phyloP scores from a whole-genome alignment of 1,284 basidiomycete genomes.

The Trametes sp. region DNA sequence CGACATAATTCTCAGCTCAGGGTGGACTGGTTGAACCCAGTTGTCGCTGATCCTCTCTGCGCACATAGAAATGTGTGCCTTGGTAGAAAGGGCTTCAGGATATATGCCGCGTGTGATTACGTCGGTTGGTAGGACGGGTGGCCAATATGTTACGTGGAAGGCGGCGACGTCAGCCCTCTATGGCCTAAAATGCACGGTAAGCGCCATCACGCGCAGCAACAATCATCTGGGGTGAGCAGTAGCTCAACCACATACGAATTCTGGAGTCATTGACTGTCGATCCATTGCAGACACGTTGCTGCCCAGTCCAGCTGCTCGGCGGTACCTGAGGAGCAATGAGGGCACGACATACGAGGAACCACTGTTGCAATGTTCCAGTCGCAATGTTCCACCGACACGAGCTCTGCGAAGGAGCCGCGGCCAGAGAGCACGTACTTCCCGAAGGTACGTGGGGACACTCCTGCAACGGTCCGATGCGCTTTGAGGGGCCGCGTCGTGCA shows the following conservation, averaged over 20 bases:
- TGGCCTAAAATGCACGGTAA: background rate
- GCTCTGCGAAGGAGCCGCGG: background rate
- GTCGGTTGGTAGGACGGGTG: slow-evolving; percentile 1
- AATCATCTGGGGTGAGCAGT: background rate
- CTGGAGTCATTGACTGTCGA: background rate
- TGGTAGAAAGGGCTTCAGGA: background rate
- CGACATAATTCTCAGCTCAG: slow-evolving; percentile 1
- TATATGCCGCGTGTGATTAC: slow-evolving; percentile 7
- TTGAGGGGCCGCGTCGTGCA: background rate
- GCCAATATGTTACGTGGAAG: background rate
- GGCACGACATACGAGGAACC: too few relatives aligned
- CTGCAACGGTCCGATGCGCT: background rate
- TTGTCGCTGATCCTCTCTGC: slow-evolving; percentile 18
- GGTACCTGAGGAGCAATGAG: background rate
- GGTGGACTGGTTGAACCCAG: background rate
- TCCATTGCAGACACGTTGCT: background rate
- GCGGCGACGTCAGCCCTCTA: background rate
- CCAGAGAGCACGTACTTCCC: background rate
- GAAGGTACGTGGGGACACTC: background rate
- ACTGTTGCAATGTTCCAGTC: background rate
- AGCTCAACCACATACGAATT: background rate
- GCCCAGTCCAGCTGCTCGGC: background rate
- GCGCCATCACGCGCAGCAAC: background rate
- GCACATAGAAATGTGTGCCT: slow-evolving; percentile 11
- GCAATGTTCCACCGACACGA: background rate